phyloP scores from a whole-genome alignment of 1,139 yeast genomes.

The Debaryomyces subglobosus region DNA sequence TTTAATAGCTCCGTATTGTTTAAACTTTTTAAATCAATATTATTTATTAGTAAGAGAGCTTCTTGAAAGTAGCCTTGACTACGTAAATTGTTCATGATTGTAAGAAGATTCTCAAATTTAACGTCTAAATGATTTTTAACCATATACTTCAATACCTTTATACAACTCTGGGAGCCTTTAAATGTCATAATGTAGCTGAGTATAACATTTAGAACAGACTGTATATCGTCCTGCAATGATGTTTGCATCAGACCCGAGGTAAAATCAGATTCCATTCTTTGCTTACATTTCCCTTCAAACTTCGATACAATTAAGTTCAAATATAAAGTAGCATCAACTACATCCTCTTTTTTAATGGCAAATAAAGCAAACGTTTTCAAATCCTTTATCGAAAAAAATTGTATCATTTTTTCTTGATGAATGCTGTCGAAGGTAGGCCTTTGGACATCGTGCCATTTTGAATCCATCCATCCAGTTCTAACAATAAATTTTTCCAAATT shows the following conservation, averaged over 20 bases:
- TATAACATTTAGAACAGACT: conserved; percentile 30
- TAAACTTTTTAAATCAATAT: conserved; percentile 29
- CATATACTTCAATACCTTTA: conserved; percentile 39
- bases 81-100: conserved; percentile 33
- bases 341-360: conserved; percentile 31
- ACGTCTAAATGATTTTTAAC: conserved; percentile 30
- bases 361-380: conserved; percentile 26
- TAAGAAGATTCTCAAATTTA: conserved; percentile 26
- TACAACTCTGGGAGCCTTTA: conserved; percentile 38
- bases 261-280: conserved; percentile 13
- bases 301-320: conserved; percentile 40
- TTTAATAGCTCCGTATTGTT: conserved; percentile 18
- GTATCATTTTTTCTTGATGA: conserved; percentile 32
- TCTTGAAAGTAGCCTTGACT: conserved; percentile 35
- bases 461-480: conserved; percentile 40
- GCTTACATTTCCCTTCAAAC: conserved; percentile 33
- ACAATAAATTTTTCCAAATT: conserved; percentile 36
- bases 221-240: conserved; percentile 26
- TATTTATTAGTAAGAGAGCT: conserved; percentile 39
- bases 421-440: conserved; percentile 18
- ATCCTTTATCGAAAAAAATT: conserved; percentile 34
- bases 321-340: conserved; percentile 38
- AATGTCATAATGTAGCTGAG: conserved; percentile 41
- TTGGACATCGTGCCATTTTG: conserved; percentile 42
- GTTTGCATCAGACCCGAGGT: conserved; percentile 18